Evolutionary conservation across 2,329 filamentous ascomycete genomes (phyloP), one percentile per base, ranked within the genome.

Genomic region (Podosphaera leucotricha): DNA sequence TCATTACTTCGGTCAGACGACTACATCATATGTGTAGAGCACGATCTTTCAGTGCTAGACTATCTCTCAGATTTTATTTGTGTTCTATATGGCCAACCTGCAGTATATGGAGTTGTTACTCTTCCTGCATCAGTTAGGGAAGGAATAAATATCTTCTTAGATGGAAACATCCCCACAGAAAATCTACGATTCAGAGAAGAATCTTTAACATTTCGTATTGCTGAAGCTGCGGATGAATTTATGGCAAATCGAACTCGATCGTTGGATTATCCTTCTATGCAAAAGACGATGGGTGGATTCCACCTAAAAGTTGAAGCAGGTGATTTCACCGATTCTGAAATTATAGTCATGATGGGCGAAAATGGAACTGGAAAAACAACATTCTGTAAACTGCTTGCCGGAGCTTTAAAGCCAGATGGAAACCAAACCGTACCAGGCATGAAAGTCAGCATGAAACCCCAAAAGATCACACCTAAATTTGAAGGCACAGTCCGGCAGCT

Each of bases 341-440:
- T 98, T 54, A 75, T 98, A 46, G 90, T 98, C 63, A 92, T 98
- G 84, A 95, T 98, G 90, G 90, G 90, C 54, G 87, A 95, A 68
- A 98, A 98, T 65, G 90, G 90, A 65, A 98, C 92, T 30, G 92
- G 92, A 61, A 94, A 98, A 71, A 98, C 90, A 1, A 98, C 90
- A 4, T 98, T 98, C 71, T 95, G 87, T 70, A 84, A 80, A 60
- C 80, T 98, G 66, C 71, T 98, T 52, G 90, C 90, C 46, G 92
- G 92, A 59, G 83, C 81, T 35, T 71, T 92, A 54, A 87, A 94
- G 66, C 90, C 92, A 7, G 92, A 98, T 55, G 75, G 72, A 54
- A 75, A 69, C 51, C 68, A 73, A 55, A 75, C 75, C 55, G 72
- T 98, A 15, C 90, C 90, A 15, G 75, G 82, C 53, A 92, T 98